Evolutionary conservation across 108 stramenopile genomes (phyloP), one percentile per base, ranked within the genome.

Genomic region (Skeletonema marinoi): DNA sequence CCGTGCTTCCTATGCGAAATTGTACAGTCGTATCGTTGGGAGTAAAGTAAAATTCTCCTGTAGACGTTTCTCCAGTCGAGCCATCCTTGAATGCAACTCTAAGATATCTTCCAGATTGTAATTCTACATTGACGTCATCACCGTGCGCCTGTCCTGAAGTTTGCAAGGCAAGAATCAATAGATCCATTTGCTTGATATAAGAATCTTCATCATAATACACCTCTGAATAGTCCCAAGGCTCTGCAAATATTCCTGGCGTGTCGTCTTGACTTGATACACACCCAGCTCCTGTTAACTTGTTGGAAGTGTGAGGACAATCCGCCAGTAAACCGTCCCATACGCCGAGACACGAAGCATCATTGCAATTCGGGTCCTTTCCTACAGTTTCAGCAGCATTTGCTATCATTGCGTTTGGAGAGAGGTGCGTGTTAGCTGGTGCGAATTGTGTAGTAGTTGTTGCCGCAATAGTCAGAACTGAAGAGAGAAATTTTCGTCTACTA

Each of bases 241-340:
- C 90, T 17, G 90, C 77, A 66, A 90, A 90, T 66, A 89, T 76
- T 8, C 90, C 91, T 13, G 93, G 93, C 8, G 93, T 89, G 60
- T 94, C 93, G 80, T 94, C 93, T 80, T 94, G 93, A 16, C 83
- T 85, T n/a, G 88, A 88, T 2, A 84, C 83, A 71, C 93, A 94
- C 41, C 91, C 89, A 42, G 91, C 88, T 31, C 90, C 89, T 11
- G 59, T 19, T 25, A 60, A 35, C 17, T 29, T 50, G 38, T 59
- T 17, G 7, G 59, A 74, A 48, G 62, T 77, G 58, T 89, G 89
- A 25, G 92, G 92, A 72, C 92, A 92, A 72, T 92, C 88, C 16
- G 93, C 93, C 25, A 94, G 60, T 1, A 94, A 58, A 61, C 93
- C 93, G 81, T 94, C 93, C 93, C 93, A 94, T 3, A 94, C 90